Percentiles rank a stretch among this genome's conserved stretches.
Evolutionary conservation across 176 grass and related monocot genomes (phyloP).

Genomic region (Bonia amplexicaulis): DNA sequence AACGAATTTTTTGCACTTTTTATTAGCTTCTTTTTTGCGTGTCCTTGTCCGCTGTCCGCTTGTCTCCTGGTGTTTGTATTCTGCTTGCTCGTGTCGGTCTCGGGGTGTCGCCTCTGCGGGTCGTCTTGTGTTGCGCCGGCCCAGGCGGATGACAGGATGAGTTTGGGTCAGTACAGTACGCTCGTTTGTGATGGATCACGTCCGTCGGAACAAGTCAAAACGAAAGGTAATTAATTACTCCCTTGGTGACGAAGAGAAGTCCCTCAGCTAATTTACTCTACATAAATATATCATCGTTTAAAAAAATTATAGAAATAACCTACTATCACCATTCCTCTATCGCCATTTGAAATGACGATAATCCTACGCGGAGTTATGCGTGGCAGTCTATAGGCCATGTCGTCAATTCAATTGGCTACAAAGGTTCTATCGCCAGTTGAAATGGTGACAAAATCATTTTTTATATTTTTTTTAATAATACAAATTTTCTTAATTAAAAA

Average conservation of each 20-base stretch:
- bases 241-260: neutral
- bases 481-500: too few relatives aligned
- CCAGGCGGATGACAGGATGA: neutral
- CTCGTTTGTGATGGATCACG: neutral
- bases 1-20: neutral
- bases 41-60: slow-evolving; percentile 10
- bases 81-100: neutral
- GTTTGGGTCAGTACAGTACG: neutral
- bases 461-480: too few relatives aligned
- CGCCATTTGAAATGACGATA: too few relatives aligned
- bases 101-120: neutral
- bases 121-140: neutral
- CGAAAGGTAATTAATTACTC: neutral
- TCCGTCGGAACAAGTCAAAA: neutral
- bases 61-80: slow-evolving; percentile 24
- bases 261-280: too few relatives aligned
- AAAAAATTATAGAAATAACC: too few relatives aligned
- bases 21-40: neutral
- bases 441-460: too few relatives aligned
- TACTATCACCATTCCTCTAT: too few relatives aligned
- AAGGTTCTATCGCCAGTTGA: too few relatives aligned
- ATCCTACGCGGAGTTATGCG: too few relatives aligned
- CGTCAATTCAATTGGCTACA: too few relatives aligned
- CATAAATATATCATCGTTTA: too few relatives aligned
- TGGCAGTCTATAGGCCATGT: too few relatives aligned